Evolutionary conservation across 371 early-diverging fungal species (phyloP).

Genomic region (Rhizopus delemar): DNA sequence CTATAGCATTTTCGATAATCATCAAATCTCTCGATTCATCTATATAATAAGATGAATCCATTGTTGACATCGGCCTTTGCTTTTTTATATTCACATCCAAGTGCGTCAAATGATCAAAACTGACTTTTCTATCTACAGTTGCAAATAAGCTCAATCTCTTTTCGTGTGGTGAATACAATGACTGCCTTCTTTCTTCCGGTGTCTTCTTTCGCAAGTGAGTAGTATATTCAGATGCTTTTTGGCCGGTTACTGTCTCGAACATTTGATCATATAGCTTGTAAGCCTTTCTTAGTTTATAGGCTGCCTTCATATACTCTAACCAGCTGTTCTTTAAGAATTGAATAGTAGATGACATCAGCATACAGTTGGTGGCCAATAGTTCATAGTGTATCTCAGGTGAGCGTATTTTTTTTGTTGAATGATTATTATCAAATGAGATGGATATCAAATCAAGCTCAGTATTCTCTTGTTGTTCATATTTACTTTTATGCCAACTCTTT

Average conservation of each 20-base stretch:
- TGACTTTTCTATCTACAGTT: background rate
- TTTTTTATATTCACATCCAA: too few relatives aligned
- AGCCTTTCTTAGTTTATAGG: constrained; percentile 49
- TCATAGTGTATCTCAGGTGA: constrained; percentile 39
- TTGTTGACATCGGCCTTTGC: too few relatives aligned
- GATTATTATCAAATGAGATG: constrained; percentile 7
- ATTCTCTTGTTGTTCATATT: background rate
- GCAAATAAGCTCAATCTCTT: background rate
- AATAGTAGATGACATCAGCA: constrained; percentile 50
- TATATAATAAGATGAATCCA: background rate
- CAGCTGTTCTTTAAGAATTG: constrained; percentile 50
- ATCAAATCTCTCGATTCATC: constrained; percentile 1
- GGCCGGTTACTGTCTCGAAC: constrained; percentile 44
- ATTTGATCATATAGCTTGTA: constrained; percentile 53
- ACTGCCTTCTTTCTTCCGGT: too few relatives aligned
- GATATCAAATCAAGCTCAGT: background rate
- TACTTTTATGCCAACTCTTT: constrained; percentile 20
- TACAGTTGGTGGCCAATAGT: constrained; percentile 44
- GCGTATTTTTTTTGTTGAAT: background rate
- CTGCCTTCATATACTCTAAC: constrained; percentile 54
- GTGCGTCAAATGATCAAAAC: too few relatives aligned
- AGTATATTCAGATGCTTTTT: constrained; percentile 46
- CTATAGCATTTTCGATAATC: constrained; percentile 30
- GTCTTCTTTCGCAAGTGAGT: background rate
- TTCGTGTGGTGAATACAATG: background rate